phyloP scores from a whole-genome alignment of 1,284 basidiomycete genomes.

The Entoloma clypeatum region DNA sequence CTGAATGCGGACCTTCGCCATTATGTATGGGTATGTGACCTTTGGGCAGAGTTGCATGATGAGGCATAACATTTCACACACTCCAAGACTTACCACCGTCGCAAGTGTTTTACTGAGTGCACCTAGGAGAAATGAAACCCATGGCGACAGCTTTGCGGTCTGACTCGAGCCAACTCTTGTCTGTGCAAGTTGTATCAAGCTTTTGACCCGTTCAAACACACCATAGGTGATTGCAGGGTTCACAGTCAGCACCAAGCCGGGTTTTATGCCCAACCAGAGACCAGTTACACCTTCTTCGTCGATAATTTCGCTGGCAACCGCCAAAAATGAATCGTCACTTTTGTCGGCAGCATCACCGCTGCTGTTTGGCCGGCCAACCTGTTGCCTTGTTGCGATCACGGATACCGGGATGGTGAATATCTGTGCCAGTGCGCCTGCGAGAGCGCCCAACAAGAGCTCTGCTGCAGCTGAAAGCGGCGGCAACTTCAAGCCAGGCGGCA shows the following conservation, averaged over 20 bases:
- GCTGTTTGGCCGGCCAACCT: constrained; percentile 58
- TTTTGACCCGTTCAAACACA: constrained; percentile 90
- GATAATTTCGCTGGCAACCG: constrained; percentile 84
- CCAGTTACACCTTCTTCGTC: constrained; percentile 90
- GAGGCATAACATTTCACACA: constrained; percentile 3
- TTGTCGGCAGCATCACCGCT: constrained; percentile 22
- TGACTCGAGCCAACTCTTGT: constrained; percentile 41
- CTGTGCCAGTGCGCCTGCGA: constrained; percentile 93
- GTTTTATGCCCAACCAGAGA: constrained; percentile 92
- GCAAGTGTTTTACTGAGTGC: constrained; percentile 94
- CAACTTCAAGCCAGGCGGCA: constrained; percentile 53
- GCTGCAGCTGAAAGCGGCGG: constrained; percentile 71
- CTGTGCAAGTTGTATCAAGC: constrained; percentile 53
- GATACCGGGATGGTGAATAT: constrained; percentile 98
- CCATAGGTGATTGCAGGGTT: constrained; percentile 99
- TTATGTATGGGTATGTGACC: constrained; percentile 91
- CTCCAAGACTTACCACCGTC: constrained; percentile 69
- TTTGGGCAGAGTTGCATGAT: constrained; percentile 25
- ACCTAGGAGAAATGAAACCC: constrained; percentile 84
- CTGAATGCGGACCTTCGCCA: constrained; percentile 98
- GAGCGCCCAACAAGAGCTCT: constrained; percentile 86
- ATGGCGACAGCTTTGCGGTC: constrained; percentile 67
- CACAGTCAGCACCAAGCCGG: constrained; percentile 88
- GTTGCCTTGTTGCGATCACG: constrained; percentile 97
- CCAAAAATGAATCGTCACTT: constrained; percentile 67